Conservation (phyloP, 495 filamentous ascomycete genomes). For the Hypoxylon fragiforme region DNA sequence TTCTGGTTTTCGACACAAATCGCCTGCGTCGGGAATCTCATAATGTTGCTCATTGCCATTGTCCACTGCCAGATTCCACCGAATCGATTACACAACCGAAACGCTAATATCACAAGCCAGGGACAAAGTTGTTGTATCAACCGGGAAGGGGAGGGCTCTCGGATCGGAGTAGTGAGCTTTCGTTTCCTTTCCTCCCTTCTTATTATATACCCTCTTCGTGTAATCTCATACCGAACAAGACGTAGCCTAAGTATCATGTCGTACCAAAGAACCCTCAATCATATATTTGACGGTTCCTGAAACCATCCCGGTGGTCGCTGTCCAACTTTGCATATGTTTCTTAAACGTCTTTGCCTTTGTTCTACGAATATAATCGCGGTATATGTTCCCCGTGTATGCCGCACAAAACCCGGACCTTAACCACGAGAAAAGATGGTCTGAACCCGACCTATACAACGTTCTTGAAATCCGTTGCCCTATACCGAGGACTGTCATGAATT, state of each 20-base stretch:
- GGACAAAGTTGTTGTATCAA: background rate
- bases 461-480: constrained; percentile 1
- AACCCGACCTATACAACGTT: constrained; percentile 21
- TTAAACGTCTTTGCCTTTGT: constrained; percentile 25
- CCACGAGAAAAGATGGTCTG: constrained; percentile 17
- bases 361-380: constrained; percentile 25
- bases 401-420: constrained; percentile 10
- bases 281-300: background rate
- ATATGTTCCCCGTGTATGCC: constrained; percentile 32
- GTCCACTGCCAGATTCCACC: too few species aligned
- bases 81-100: background rate
- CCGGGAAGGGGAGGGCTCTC: background rate
- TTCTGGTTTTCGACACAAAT: too few species aligned
- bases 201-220: background rate
- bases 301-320: constrained; percentile 1
- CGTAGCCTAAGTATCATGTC: constrained; percentile 1
- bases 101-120: background rate
- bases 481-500: constrained; percentile 9
- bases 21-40: too few species aligned
- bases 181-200: background rate
- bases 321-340: constrained; percentile 11
- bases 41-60: too few species aligned
- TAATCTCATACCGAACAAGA: background rate
- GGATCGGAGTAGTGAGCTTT: background rate
- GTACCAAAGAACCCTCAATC: constrained; percentile 3